Evolutionary conservation across 805 yeast genomes (phyloP).

Genomic region (Lachancea quebecensis): DNA sequence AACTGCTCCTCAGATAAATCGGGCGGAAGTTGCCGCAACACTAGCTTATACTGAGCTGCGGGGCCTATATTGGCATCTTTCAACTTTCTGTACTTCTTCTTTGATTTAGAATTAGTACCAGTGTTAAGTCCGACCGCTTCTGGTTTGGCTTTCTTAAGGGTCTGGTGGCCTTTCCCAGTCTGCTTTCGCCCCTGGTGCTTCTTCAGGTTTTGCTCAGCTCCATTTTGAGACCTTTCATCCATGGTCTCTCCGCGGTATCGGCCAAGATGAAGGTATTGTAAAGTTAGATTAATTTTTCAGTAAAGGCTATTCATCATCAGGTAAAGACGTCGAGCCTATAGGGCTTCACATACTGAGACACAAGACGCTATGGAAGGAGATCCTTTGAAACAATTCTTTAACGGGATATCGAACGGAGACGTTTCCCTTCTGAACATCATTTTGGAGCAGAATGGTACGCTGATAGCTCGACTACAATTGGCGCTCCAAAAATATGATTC

Average conservation of each 20-base stretch:
- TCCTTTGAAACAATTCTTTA: slow-evolving; percentile 16
- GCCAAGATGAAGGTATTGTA: neutral
- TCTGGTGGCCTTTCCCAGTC: neutral
- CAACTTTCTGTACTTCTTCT: slow-evolving; percentile 7
- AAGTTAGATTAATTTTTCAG: slow-evolving; percentile 5
- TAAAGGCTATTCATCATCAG: neutral
- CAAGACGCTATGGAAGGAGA: slow-evolving; percentile 7
- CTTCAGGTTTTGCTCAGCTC: slow-evolving; percentile 1
- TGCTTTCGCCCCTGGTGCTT: neutral
- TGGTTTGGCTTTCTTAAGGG: neutral
- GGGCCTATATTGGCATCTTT: slow-evolving; percentile 6
- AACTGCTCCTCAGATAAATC: slow-evolving; percentile 32
- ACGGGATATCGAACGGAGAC: slow-evolving; percentile 14
- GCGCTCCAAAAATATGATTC: slow-evolving; percentile 18
- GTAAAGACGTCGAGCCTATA: neutral
- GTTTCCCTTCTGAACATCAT: slow-evolving; percentile 26
- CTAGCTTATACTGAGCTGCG: slow-evolving; percentile 21
- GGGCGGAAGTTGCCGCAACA: slow-evolving; percentile 42
- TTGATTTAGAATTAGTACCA: neutral
- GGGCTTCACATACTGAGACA: neutral
- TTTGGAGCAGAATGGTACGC: slow-evolving; percentile 25
- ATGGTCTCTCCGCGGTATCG: slow-evolving; percentile 2
- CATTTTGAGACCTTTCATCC: slow-evolving; percentile 5
- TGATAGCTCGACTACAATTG: slow-evolving; percentile 34
- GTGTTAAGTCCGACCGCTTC: neutral